These are phyloP conservation scores for Rhodotorula sp. DNA, from an alignment of 1,284 basidiomycete genomes.

Conservation along the genomic window DNA sequence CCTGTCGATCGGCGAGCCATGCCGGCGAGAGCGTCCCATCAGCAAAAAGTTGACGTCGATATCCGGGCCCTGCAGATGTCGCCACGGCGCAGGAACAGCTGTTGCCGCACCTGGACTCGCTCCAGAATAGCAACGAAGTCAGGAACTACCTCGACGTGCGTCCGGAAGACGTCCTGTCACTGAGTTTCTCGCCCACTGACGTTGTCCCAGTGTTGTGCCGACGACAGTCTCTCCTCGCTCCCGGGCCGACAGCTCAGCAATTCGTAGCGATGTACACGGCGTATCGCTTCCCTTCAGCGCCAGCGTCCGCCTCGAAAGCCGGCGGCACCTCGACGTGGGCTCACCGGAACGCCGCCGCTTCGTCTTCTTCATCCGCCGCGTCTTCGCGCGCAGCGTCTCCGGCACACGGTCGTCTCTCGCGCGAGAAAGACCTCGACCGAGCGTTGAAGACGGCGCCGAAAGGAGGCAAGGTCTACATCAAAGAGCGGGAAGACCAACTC, in stretches of 20 bases:
- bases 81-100: slow-evolving; percentile 14
- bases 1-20: background rate
- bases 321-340: slow-evolving; percentile 8
- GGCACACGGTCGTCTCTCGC: background rate
- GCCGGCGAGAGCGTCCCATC: background rate
- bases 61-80: background rate
- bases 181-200: no score
- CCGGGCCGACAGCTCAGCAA: slow-evolving; percentile 43
- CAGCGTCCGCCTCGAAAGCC: background rate
- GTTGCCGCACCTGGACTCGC: slow-evolving; percentile 18
- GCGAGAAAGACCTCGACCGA: slow-evolving; percentile 2
- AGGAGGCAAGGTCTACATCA: slow-evolving; percentile 12
- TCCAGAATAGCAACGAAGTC: background rate
- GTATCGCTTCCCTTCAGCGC: slow-evolving; percentile 29
- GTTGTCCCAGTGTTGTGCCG: background rate
- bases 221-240: slow-evolving; percentile 48
- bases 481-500: slow-evolving; percentile 4
- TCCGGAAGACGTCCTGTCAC: background rate
- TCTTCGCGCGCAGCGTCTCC: background rate
- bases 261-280: slow-evolving; percentile 47
- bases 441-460: slow-evolving; percentile 4
- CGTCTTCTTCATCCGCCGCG: background rate
- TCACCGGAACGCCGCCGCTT: background rate
- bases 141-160: slow-evolving; percentile 20
- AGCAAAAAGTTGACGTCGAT: background rate